Percentiles rank a stretch among this genome's conserved stretches.
phyloP scores from a whole-genome alignment of 2,329 filamentous ascomycete species.

The Sordariomycetes sp. region DNA sequence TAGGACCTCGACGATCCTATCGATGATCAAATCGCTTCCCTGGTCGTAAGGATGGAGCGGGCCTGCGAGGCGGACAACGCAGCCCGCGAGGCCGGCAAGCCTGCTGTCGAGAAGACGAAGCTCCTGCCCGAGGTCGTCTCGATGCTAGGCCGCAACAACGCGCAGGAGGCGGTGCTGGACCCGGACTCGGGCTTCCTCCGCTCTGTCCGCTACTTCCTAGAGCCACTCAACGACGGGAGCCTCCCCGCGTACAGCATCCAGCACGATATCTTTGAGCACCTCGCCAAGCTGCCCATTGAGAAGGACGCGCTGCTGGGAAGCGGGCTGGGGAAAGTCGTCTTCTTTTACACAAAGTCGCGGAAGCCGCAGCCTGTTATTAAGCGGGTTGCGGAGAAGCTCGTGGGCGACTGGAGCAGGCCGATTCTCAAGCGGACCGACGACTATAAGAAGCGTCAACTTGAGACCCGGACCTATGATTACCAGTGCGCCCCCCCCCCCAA shows the following conservation, averaged over 20 bases:
- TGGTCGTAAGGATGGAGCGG: conserved; percentile 81
- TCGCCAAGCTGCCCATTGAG: conserved; percentile 72
- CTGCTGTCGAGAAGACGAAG: conserved; percentile 85
- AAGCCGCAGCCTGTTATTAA: conserved; percentile 81
- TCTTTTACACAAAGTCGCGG: conserved; percentile 95
- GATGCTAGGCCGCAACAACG: conserved; percentile 78
- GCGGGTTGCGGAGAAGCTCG: conserved; percentile 80
- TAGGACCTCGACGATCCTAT: conserved; percentile 83
- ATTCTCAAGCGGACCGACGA: conserved; percentile 90
- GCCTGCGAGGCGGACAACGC: conserved; percentile 79
- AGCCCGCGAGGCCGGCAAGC: conserved; percentile 64
- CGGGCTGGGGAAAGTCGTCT: conserved; percentile 88
- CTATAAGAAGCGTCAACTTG: conserved; percentile 70
- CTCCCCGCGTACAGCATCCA: conserved; percentile 96
- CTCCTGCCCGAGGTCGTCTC: conserved; percentile 83
- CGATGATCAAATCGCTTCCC: conserved; percentile 76
- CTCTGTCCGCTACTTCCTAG: conserved; percentile 92
- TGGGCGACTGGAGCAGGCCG: conserved; percentile 90
- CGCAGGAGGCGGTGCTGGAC: conserved; percentile 74
- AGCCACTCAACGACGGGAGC: conserved; percentile 86
- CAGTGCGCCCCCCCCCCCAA: conserved; percentile 30
- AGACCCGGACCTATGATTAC: conserved; percentile 51
- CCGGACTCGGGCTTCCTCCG: conserved; percentile 92
- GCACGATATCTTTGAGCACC: conserved; percentile 75
- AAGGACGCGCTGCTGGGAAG: conserved; percentile 84